A percentile compares a stretch with the other conserved stretches of the same genome.
phyloP scores from a whole-genome alignment of 1,284 basidiomycete genomes.

The Abortiporus biennis region DNA sequence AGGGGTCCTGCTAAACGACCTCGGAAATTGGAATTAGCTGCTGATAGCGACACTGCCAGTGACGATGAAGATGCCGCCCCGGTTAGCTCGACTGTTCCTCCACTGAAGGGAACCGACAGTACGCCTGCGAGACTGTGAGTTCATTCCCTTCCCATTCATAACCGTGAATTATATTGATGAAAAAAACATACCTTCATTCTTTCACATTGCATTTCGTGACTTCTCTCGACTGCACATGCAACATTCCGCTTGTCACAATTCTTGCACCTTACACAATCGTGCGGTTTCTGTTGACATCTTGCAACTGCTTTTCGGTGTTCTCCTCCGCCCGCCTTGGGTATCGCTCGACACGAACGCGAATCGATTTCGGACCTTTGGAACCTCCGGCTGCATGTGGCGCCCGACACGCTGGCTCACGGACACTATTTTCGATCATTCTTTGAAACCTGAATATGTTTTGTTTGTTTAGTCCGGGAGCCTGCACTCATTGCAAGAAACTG shows the following conservation, averaged over 20 bases:
- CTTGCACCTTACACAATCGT: not conserved
- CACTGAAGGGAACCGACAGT: not conserved
- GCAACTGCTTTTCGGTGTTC: not conserved
- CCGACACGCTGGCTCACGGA: too few species aligned
- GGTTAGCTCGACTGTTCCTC: not conserved
- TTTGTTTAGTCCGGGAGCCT: constrained; percentile 60
- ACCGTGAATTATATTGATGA: not conserved
- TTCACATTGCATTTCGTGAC: not conserved
- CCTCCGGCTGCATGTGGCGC: not conserved
- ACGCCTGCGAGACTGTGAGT: not conserved
- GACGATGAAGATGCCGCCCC: not conserved
- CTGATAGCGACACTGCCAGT: not conserved
- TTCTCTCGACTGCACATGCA: not conserved
- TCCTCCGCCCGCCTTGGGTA: not conserved
- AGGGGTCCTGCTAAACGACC: constrained; percentile 3
- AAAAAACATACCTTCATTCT: not conserved
- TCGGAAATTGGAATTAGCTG: not conserved
- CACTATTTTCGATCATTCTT: too few species aligned
- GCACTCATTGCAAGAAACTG: constrained; percentile 76
- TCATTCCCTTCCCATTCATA: not conserved
- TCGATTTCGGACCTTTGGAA: not conserved
- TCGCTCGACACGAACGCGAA: not conserved
- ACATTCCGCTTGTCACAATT: not conserved
- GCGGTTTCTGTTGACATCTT: not conserved
- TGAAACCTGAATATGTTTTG: constrained; percentile 3